Percentiles rank a stretch among this genome's conserved stretches.
Evolutionary conservation across 2,329 filamentous ascomycete species (phyloP).

Genomic region (Clarireedia paspali): DNA sequence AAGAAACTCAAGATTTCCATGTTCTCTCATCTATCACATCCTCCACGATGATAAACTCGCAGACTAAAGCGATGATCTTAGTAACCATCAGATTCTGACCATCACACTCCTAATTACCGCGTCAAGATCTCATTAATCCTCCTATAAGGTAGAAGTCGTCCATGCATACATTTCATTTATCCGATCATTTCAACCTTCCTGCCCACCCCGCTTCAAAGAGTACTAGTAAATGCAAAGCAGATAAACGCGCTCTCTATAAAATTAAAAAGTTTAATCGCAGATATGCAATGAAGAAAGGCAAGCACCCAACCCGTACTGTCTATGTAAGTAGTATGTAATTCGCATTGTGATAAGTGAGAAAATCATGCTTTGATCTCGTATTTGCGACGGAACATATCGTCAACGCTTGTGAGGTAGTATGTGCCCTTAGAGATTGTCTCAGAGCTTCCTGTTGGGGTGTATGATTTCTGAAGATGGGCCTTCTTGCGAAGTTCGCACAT

Average conservation of each 20-base stretch:
- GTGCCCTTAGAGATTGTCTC: constrained; percentile 59
- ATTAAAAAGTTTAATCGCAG: background rate
- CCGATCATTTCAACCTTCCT: background rate
- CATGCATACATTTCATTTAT: background rate
- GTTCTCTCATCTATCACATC: too few species aligned
- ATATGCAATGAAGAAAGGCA: background rate
- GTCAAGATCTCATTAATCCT: too few species aligned
- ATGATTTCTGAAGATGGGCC: constrained; percentile 76
- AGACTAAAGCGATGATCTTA: too few species aligned
- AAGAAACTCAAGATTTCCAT: too few species aligned
- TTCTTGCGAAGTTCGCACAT: constrained; percentile 77
- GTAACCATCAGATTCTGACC: too few species aligned
- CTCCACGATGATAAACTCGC: too few species aligned
- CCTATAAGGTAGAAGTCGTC: too few species aligned
- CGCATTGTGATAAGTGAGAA: background rate
- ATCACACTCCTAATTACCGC: too few species aligned
- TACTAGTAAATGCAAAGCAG: constrained; percentile 1
- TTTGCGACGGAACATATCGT: constrained; percentile 78
- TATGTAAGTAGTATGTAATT: background rate
- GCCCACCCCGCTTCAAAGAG: background rate
- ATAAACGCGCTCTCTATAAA: background rate
- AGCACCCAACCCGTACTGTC: background rate
- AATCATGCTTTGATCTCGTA: constrained; percentile 65
- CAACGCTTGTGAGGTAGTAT: constrained; percentile 74
- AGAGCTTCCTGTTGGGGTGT: constrained; percentile 58